These are phyloP conservation scores for Gaeumannomyces tritici DNA, from an alignment of 2,329 filamentous ascomycete species.

Conservation along the genomic window DNA sequence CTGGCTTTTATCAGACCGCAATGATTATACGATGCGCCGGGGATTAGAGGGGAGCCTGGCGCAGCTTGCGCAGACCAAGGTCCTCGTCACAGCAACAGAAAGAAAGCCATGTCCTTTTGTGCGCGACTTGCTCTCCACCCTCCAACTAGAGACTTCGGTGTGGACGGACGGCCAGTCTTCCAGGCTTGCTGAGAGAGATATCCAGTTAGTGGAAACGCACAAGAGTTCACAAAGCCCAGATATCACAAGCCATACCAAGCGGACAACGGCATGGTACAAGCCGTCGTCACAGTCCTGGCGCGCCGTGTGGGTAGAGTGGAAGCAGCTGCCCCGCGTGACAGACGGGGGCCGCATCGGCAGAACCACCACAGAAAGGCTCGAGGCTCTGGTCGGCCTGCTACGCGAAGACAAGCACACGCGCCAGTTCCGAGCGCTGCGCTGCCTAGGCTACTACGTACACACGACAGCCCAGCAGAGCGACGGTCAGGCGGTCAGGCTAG, in stretches of 20 bases:
- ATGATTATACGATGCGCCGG: no score
- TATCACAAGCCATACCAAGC: slow-evolving; percentile 23
- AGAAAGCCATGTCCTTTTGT: no score
- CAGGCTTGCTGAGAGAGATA: no score
- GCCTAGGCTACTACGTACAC: slow-evolving; percentile 37
- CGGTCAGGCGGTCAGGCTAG: slow-evolving; percentile 22
- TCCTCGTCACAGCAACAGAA: no score
- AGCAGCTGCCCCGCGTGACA: slow-evolving; percentile 27
- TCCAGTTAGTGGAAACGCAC: slow-evolving; percentile 25
- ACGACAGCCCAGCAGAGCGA: slow-evolving; percentile 18
- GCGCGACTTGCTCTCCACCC: no score
- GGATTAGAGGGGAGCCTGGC: no score
- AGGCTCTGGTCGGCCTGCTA: slow-evolving; percentile 36
- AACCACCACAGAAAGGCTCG: slow-evolving; percentile 32
- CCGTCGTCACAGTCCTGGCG: slow-evolving; percentile 22
- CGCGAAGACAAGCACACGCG: slow-evolving; percentile 34
- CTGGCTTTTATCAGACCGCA: background rate
- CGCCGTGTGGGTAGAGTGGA: slow-evolving; percentile 41
- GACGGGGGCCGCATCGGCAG: slow-evolving; percentile 24
- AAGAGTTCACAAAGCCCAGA: slow-evolving; percentile 18
- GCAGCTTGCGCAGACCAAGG: slow-evolving; percentile 15
- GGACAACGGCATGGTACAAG: slow-evolving; percentile 13
- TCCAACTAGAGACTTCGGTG: no score
- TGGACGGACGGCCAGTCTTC: no score
- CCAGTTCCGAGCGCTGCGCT: slow-evolving; percentile 39